A percentile compares a stretch with the other conserved stretches of the same genome.
Evolutionary conservation across 306 rosid genomes (phyloP).

Genomic region (Chamaecrista fasciculata): DNA sequence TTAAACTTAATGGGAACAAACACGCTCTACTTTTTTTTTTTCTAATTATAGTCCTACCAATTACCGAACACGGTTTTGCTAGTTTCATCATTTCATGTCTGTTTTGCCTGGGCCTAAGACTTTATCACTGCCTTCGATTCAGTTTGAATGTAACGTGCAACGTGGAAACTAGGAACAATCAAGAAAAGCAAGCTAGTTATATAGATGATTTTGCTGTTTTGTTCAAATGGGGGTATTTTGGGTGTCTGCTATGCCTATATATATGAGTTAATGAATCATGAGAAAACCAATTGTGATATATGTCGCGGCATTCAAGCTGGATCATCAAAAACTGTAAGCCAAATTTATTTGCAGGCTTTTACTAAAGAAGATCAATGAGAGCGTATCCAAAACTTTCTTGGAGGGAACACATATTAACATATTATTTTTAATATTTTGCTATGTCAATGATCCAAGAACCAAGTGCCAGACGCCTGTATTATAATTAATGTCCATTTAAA

Average conservation of each 20-base stretch:
- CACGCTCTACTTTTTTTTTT: neutral
- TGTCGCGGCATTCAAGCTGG: neutral
- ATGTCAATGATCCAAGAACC: neutral
- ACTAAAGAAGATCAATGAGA: too few species aligned
- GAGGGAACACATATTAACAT: too few species aligned
- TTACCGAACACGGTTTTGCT: neutral
- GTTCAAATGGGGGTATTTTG: neutral
- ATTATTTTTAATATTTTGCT: neutral
- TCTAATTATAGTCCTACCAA: neutral
- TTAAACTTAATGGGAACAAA: neutral
- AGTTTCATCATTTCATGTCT: neutral
- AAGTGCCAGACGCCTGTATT: neutral
- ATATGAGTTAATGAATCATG: neutral
- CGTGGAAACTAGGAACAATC: neutral
- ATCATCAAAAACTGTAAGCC: neutral
- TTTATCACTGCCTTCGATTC: neutral
- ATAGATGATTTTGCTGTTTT: neutral
- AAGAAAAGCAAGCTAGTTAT: neutral
- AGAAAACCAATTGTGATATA: neutral
- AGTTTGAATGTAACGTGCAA: neutral
- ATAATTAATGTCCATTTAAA: neutral
- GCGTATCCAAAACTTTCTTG: too few species aligned
- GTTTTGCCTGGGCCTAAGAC: neutral
- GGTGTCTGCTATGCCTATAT: neutral
- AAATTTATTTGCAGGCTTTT: neutral